Conservation (phyloP, 2,329 filamentous ascomycete genomes). For the Pestalotiopsis sp. region DNA sequence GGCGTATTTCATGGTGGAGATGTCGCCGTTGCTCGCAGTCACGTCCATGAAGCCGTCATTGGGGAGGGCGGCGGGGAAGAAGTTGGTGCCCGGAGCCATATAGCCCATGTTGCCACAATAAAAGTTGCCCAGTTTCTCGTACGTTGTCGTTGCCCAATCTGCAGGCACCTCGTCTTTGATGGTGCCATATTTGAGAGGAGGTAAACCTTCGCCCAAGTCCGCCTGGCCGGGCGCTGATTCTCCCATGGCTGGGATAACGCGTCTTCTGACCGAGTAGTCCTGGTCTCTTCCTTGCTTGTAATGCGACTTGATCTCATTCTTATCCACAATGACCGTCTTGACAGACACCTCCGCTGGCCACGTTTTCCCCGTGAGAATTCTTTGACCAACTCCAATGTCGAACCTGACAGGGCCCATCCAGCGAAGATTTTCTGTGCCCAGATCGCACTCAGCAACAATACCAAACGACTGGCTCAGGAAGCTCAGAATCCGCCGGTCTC, state of each 20-base stretch:
- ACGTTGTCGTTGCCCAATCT: slow-evolving; percentile 74
- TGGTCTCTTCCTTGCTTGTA: slow-evolving; percentile 53
- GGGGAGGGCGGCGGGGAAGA: slow-evolving; percentile 83
- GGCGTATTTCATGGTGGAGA: slow-evolving; percentile 67
- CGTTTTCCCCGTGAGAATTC: slow-evolving; percentile 73
- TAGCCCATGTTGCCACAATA: slow-evolving; percentile 95
- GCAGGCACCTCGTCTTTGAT: slow-evolving; percentile 75
- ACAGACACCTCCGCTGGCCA: slow-evolving; percentile 91
- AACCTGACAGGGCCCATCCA: slow-evolving; percentile 93
- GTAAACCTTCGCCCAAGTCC: slow-evolving; percentile 60
- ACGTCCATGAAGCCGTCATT: slow-evolving; percentile 87
- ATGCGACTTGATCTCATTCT: slow-evolving; percentile 72
- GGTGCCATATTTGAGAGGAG: slow-evolving; percentile 77
- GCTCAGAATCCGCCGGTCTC: slow-evolving; percentile 72
- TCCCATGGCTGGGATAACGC: slow-evolving; percentile 19
- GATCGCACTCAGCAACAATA: slow-evolving; percentile 85
- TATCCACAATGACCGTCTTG: slow-evolving; percentile 79
- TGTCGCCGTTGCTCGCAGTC: slow-evolving; percentile 76
- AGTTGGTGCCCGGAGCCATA: slow-evolving; percentile 84
- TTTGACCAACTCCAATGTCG: slow-evolving; percentile 78
- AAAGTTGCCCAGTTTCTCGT: slow-evolving; percentile 85
- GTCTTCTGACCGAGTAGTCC: slow-evolving; percentile 27
- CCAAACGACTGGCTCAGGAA: slow-evolving; percentile 92
- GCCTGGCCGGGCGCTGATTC: slow-evolving; percentile 22
- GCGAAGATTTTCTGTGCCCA: slow-evolving; percentile 86